Evolutionary conservation across 2,329 filamentous ascomycete species (phyloP).

Genomic region (Fusarium tanahbumbuense): DNA sequence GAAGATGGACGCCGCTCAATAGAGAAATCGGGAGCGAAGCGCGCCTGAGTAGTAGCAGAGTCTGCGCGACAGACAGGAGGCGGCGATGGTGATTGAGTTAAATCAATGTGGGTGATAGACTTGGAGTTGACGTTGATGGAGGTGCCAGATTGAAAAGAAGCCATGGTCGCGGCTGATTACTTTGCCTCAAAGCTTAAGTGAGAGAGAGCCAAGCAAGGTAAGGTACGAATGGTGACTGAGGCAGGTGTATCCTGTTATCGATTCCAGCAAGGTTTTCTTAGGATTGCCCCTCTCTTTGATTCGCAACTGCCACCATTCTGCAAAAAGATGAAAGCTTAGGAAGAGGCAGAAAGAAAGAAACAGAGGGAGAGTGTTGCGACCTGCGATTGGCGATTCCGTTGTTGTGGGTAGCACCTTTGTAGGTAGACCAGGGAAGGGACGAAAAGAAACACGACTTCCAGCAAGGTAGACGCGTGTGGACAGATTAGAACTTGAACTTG

Average conservation of each 20-base stretch:
- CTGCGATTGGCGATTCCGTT: conserved; percentile 18
- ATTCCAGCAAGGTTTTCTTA: conserved; percentile 40
- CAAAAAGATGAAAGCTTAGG: conserved; percentile 5
- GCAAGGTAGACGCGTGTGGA: conserved; percentile 33
- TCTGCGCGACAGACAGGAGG: conserved; percentile 3
- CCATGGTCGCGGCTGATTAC: conserved; percentile 31
- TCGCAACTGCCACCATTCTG: conserved; percentile 44
- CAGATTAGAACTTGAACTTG: conserved; percentile 20
- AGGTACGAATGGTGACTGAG: conserved; percentile 6
- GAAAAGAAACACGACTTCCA: conserved; percentile 30
- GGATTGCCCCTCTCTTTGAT: conserved; percentile 43
- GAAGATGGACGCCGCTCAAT: conserved; percentile 19
- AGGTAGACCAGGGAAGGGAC: conserved; percentile 4
- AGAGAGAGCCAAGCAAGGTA: background rate
- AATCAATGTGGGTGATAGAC: conserved; percentile 28
- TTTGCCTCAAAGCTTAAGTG: conserved; percentile 32
- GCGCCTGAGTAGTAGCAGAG: conserved; percentile 19
- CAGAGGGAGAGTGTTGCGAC: conserved; percentile 2
- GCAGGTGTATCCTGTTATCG: background rate
- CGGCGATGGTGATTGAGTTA: conserved; percentile 24
- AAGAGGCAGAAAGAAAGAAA: background rate
- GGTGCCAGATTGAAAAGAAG: conserved; percentile 7
- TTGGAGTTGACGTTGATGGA: conserved; percentile 18
- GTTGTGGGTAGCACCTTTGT: conserved; percentile 26
- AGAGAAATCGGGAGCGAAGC: conserved; percentile 21